A percentile compares a stretch with the other conserved stretches of the same genome.
phyloP scores from a whole-genome alignment of 139 green algal species.

The Coccomyxa sp. region DNA sequence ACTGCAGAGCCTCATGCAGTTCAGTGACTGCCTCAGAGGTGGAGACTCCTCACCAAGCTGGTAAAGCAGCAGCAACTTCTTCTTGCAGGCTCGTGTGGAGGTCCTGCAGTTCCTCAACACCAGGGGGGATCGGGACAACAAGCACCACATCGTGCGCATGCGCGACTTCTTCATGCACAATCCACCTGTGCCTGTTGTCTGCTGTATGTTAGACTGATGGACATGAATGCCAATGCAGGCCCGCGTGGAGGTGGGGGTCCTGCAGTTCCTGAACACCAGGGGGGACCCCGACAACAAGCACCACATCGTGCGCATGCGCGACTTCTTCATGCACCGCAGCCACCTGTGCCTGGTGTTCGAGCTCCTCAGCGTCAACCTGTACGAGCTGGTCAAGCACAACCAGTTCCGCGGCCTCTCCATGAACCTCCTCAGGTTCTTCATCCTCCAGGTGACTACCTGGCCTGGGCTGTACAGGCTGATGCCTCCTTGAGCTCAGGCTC shows the following conservation, averaged over 20 bases:
- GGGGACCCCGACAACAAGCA: conserved; percentile 74
- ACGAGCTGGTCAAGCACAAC: conserved; percentile 96
- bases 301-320: conserved; percentile 92
- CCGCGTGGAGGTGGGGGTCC: conserved; percentile 82
- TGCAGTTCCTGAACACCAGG: conserved; percentile 86
- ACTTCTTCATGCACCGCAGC: conserved; percentile 86
- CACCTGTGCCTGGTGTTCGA: conserved; percentile 99
- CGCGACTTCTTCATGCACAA: conserved; percentile 88
- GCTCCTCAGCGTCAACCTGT: conserved; percentile 94
- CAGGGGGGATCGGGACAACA: conserved; percentile 69
- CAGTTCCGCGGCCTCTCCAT: conserved; percentile 86
- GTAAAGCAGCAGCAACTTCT: not conserved
- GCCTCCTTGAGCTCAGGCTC: no score
- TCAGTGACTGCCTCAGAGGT: no score
- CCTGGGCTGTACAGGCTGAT: no score
- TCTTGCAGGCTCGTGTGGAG: conserved; percentile 73
- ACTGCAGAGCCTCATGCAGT: no score
- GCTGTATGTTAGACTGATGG: not conserved
- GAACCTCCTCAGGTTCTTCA: conserved; percentile 81
- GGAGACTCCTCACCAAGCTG: no score
- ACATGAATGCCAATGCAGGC: conserved; percentile 47
- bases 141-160: conserved; percentile 92
- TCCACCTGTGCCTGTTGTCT: conserved; percentile 93
- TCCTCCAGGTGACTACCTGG: conserved; percentile 69
- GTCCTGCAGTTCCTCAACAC: conserved; percentile 92